Evolutionary conservation across 495 filamentous ascomycete genomes (phyloP), one percentile per base, ranked within the genome.

Genomic region (Pseudotulostoma volvatum): DNA sequence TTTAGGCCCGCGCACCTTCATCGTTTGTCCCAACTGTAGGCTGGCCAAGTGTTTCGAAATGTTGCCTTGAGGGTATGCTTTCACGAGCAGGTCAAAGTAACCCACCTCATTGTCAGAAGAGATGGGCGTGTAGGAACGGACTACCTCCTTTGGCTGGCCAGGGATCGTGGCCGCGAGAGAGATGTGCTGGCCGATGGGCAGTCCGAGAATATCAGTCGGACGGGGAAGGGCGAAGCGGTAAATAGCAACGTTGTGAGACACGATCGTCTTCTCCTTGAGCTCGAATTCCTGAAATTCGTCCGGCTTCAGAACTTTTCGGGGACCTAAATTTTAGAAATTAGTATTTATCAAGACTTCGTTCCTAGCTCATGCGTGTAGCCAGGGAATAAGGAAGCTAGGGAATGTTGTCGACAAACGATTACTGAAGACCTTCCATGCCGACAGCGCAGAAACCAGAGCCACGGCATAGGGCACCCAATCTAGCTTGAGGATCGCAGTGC

Each of bases 121-220:
- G 57, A 96, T 93, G 32, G 90, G 90, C 9, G 90, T 97, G 67
- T 97, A 97, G 16, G 84, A 92, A 54, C 90, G 85, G 9, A 94
- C 75, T 42, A 95, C 80, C 48, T 94, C 84, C 64, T 93, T 93
- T 43, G 66, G 68, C 47, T 73, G 66, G 43, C 80, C 80, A 41
- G 79, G 73, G 38, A 90, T 76, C 36, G 60, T 74, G 25, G 88
- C 87, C 47, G 79, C 79, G 53, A 97, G 81, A 44, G 88, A 94
- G 65, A 97, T 93, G 65, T 97, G 90, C 58, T 97, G 90, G 48
- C 90, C 90, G 62, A 95, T 97, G 40, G 90, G 90, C 14, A 97
- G 78, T 49, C 90, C 88, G 44, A 97, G 81, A 57, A 94, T 85
- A 50, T 81, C 71, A 44, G 66, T 78, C 15, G 76, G 63, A 40